These are phyloP conservation scores for Gynostemma pentaphyllum DNA, from an alignment of 306 rosid species.

Conservation along the genomic window DNA sequence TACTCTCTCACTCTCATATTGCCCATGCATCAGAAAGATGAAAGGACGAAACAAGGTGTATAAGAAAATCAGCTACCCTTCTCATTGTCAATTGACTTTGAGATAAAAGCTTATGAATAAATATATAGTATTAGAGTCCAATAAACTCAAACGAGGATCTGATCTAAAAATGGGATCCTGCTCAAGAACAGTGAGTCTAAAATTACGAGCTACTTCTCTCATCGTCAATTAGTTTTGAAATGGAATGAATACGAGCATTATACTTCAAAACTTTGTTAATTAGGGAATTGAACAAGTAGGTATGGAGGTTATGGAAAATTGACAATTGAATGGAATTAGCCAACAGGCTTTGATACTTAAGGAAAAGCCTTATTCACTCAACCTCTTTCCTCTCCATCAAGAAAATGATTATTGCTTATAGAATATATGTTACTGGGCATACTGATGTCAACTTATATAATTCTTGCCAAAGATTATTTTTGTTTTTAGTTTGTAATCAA, in stretches of 20 bases:
- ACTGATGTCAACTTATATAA: background rate
- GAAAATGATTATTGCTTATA: background rate
- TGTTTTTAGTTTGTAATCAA: too few species aligned
- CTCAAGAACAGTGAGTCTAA: too few species aligned
- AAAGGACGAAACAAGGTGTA: too few species aligned
- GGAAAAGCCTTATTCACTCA: background rate
- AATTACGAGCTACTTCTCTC: background rate
- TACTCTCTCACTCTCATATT: too few species aligned
- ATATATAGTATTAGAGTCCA: too few species aligned
- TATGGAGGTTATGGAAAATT: background rate
- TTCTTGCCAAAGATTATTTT: too few species aligned
- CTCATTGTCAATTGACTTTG: too few species aligned
- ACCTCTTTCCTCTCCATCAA: background rate
- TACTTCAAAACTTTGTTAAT: background rate
- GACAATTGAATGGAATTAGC: conserved; percentile 1
- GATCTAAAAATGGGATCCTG: too few species aligned
- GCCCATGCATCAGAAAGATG: too few species aligned
- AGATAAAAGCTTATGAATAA: too few species aligned
- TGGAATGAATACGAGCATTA: background rate
- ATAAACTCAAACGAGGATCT: too few species aligned
- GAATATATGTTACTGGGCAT: background rate
- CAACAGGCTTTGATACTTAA: background rate
- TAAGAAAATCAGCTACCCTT: too few species aligned
- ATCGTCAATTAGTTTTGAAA: background rate
- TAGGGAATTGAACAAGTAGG: conserved; percentile 6